A percentile compares a stretch with the other conserved stretches of the same genome.
These are phyloP conservation scores for Pythium coloratum DNA, from an alignment of 352 stramenopile genomes.

Conservation along the genomic window DNA sequence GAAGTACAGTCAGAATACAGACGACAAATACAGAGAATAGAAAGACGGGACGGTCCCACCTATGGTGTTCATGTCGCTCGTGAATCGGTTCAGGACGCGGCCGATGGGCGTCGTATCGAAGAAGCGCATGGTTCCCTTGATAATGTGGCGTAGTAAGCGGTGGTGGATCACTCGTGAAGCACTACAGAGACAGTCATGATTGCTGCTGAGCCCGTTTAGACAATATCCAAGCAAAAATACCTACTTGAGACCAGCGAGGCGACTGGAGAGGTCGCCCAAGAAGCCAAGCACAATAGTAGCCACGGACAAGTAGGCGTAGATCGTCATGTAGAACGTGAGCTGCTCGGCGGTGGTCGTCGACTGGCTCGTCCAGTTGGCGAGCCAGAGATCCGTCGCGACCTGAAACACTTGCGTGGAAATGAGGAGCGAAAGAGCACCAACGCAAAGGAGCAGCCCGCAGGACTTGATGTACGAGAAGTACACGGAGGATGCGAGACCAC, in stretches of 20 bases:
- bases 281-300: constrained; percentile 54
- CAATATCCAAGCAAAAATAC: background rate
- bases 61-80: constrained; percentile 64
- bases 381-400: constrained; percentile 66
- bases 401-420: constrained; percentile 46
- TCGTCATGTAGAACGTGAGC: constrained; percentile 46
- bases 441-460: constrained; percentile 38
- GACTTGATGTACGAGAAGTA: constrained; percentile 56
- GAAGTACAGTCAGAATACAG: no score
- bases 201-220: background rate
- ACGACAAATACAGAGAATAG: no score
- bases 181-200: background rate
- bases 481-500: constrained; percentile 36
- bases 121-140: constrained; percentile 40
- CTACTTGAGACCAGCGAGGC: constrained; percentile 56
- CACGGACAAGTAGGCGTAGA: constrained; percentile 64
- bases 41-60: constrained; percentile 28
- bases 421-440: constrained; percentile 40
- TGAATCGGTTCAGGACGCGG: constrained; percentile 79
- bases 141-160: background rate
- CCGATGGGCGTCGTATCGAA: constrained; percentile 84
- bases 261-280: constrained; percentile 44
- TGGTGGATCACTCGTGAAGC: background rate
- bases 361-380: constrained; percentile 55
- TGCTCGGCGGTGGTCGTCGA: constrained; percentile 22